phyloP scores from a whole-genome alignment of 2,329 filamentous ascomycete species.

The Ophiocordyceps camponoti-floridani region DNA sequence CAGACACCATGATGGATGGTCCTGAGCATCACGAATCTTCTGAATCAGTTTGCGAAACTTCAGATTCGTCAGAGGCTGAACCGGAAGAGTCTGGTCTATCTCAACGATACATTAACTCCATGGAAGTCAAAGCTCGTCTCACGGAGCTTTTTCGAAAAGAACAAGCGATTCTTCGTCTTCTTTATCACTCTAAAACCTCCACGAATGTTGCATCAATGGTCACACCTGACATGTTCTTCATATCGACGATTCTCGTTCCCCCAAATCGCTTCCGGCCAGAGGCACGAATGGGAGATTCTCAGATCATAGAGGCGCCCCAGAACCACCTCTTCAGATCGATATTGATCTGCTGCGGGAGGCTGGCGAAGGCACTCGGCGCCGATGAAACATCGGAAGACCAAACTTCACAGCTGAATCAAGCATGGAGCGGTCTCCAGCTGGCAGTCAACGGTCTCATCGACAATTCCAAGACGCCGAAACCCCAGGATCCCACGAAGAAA shows the following conservation, averaged over 20 bases:
- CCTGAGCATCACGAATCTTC: constrained; percentile 21
- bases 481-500: constrained; percentile 57
- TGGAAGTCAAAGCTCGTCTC: constrained; percentile 68
- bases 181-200: constrained; percentile 61
- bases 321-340: constrained; percentile 81
- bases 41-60: constrained; percentile 27
- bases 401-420: constrained; percentile 43
- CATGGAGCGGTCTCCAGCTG: constrained; percentile 74
- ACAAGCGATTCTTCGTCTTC: constrained; percentile 61
- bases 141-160: constrained; percentile 73
- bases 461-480: constrained; percentile 66
- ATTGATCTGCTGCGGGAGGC: constrained; percentile 52
- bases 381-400: constrained; percentile 23
- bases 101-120: constrained; percentile 65
- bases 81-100: constrained; percentile 6
- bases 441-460: constrained; percentile 87
- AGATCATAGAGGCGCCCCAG: constrained; percentile 75
- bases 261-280: constrained; percentile 86
- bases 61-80: constrained; percentile 15
- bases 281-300: constrained; percentile 59
- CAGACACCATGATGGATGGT: constrained; percentile 45
- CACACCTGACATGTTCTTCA: constrained; percentile 86
- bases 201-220: constrained; percentile 38
- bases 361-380: constrained; percentile 47
- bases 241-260: constrained; percentile 70